Percentiles rank a stretch among this genome's conserved stretches.
These are phyloP conservation scores for Diaporthe destruens DNA, from an alignment of 2,329 filamentous ascomycete species.

Conservation along the genomic window DNA sequence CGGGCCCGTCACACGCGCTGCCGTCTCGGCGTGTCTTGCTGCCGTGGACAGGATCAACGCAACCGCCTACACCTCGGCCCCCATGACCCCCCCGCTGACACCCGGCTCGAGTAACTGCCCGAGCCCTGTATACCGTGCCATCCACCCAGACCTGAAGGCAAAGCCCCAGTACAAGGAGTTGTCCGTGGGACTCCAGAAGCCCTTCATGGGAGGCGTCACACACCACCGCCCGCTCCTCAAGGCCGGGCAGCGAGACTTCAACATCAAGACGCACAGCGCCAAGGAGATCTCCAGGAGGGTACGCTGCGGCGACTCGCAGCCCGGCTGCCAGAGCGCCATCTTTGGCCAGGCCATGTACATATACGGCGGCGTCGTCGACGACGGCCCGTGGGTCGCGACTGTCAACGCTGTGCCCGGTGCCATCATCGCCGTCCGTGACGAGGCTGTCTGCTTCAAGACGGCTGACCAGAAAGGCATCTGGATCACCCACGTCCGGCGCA, in stretches of 20 bases:
- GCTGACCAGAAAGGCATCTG: slow-evolving; percentile 56
- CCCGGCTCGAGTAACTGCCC: slow-evolving; percentile 12
- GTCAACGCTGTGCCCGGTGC: slow-evolving; percentile 44
- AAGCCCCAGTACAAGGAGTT: slow-evolving; percentile 45
- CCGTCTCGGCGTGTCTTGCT: slow-evolving; percentile 52
- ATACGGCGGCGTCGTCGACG: slow-evolving; percentile 57
- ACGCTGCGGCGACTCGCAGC: slow-evolving; percentile 57
- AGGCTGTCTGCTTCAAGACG: slow-evolving; percentile 54
- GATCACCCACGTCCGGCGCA: slow-evolving; percentile 56
- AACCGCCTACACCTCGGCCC: slow-evolving; percentile 45
- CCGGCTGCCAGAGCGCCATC: slow-evolving; percentile 54
- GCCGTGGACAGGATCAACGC: slow-evolving; percentile 53
- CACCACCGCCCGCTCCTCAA: slow-evolving; percentile 55
- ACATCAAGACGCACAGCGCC: slow-evolving; percentile 51
- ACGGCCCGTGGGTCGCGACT: slow-evolving; percentile 44
- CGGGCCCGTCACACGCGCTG: slow-evolving; percentile 54
- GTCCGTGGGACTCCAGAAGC: slow-evolving; percentile 51
- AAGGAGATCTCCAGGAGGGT: slow-evolving; percentile 57
- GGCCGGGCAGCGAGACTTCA: slow-evolving; percentile 54
- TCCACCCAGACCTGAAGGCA: slow-evolving; percentile 47
- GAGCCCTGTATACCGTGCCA: slow-evolving; percentile 20
- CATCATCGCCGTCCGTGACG: slow-evolving; percentile 53
- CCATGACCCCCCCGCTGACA: slow-evolving; percentile 42
- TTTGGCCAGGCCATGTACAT: slow-evolving; percentile 55
- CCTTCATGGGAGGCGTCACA: slow-evolving; percentile 54